Evolutionary conservation across 805 yeast species (phyloP), one percentile per base, ranked within the genome.

Genomic region (Lipomyces starkeyi): DNA sequence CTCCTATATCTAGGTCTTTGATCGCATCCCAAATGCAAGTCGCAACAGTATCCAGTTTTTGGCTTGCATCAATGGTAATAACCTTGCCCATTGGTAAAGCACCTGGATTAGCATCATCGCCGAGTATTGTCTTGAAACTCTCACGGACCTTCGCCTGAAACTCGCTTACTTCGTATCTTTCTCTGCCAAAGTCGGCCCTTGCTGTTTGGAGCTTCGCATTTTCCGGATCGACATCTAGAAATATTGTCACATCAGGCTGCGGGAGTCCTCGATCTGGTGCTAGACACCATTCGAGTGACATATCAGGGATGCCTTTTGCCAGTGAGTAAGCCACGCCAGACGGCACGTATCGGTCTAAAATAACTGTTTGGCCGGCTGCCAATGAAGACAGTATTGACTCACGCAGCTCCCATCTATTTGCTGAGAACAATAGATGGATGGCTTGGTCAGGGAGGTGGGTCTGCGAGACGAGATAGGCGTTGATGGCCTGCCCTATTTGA

Each of bases 281-380:
- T 22, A 84, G 79, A 72, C 97, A 90, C 99, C 99, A 95, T 7
- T 86, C 82, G 43, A 84, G 76, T 70, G 86, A 86, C 76, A 88
- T 77, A 0, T 88, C 91, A 5, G 68, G 70, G 2, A 58, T 65
- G 25, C 70, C 68, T 77, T 95, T 94, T 7, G 98, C 97, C 1
- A 91, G 83, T 0, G 97, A 88, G 76, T 94, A 95, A 5, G 97
- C 97, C 2, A 93, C 86, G 0, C 99, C 99, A 0, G 98, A 92
- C 75, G 91, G 94, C 3, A 91, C 89, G 75, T 94, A 95, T 71
- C 99, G 81, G 76, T 95, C 99, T 66, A 93, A 77, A 0, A 95
- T 82, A 0, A 95, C 84, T 62, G 83, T 82, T 13, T 75, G 76
- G 0, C 97, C 97, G 0, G 76, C 70, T 0, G 78, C 73, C 22